Conservation (phyloP, 441 rosid species). For the Melastoma candidum region DNA sequence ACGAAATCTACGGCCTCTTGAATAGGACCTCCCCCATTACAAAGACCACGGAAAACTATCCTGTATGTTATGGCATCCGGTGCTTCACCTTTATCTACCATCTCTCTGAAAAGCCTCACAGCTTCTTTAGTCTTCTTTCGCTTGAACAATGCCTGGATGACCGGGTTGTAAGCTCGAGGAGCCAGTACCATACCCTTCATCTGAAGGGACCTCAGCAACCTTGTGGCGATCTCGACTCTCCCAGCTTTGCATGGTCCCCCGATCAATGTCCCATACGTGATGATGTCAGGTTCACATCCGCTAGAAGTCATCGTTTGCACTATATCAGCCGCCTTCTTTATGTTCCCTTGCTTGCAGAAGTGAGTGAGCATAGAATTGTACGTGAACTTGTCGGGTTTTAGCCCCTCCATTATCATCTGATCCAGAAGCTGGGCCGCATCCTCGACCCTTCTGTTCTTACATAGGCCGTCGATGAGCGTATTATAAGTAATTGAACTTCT, state of each 20-base stretch:
- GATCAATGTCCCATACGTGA: slow-evolving; percentile 74
- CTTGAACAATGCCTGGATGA: slow-evolving; percentile 64
- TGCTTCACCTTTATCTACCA: slow-evolving; percentile 48
- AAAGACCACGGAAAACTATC: slow-evolving; percentile 74
- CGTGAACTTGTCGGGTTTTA: slow-evolving; percentile 79
- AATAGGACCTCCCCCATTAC: slow-evolving; percentile 75
- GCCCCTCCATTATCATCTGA: slow-evolving; percentile 92
- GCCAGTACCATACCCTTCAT: slow-evolving; percentile 68
- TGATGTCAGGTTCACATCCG: slow-evolving; percentile 76
- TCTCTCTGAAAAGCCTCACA: slow-evolving; percentile 70
- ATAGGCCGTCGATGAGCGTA: slow-evolving; percentile 82
- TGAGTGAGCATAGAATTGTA: slow-evolving; percentile 71
- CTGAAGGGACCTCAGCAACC: slow-evolving; percentile 62
- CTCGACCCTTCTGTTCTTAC: slow-evolving; percentile 64
- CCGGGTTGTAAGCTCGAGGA: slow-evolving; percentile 78
- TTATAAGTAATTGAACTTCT: slow-evolving; percentile 79
- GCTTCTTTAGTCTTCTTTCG: slow-evolving; percentile 57
- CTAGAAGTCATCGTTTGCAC: slow-evolving; percentile 70
- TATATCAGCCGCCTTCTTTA: slow-evolving; percentile 74
- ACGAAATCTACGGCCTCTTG: slow-evolving; percentile 78
- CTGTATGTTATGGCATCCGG: slow-evolving; percentile 61
- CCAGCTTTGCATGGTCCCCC: slow-evolving; percentile 85
- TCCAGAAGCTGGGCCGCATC: slow-evolving; percentile 88
- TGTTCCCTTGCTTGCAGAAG: slow-evolving; percentile 69
- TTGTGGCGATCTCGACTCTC: slow-evolving; percentile 59